Evolutionary conservation across 1,284 basidiomycete genomes (phyloP), one percentile per base, ranked within the genome.

Genomic region (Cryptococcus hybrid): DNA sequence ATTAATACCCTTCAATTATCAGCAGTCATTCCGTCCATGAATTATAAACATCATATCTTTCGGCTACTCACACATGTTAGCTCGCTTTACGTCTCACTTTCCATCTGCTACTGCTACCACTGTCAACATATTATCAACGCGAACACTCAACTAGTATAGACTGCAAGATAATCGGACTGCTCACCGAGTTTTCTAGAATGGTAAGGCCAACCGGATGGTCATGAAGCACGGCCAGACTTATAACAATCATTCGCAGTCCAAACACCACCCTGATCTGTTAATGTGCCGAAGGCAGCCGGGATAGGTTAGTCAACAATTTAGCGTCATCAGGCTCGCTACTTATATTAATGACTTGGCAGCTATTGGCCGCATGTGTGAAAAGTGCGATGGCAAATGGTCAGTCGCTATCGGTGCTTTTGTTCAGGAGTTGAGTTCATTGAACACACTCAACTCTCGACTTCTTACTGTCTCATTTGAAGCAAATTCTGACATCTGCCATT

Each of bases 341-440:
- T 39, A 18, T 18, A 18, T 18, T 18, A 36, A 11, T 24, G 7
- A 2, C 11, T 47, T 49, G 57, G 35, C 49, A 93, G 92, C 95
- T 48, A 94, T 98, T 66, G 96, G 96, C 35, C 88, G 96, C 69
- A 84, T 97, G 53, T 99, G 96, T 78, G 96, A 99, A 79, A 98
- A 98, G 78, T 97, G 94, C 73, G 96, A 99, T 75, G 96, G 96
- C 53, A 98, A 98, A 86, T 99, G 95, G 94, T 94, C 66, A 65
- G 86, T 76, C 30, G 40, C 9, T 9, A 42, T 9, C 40, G 3
- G 9, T 9, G 40, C 18, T 18, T 18, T 18, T 18, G 18, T 18
- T 18, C 18, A 18, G 18, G 18, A 18, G 7, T 42, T 24, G 3
- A 2, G 18, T 13, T 13, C 18, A 34, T 34, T 24, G 18, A 24